phyloP scores from a whole-genome alignment of 2,329 filamentous ascomycete species.

The Orbilia quercus region DNA sequence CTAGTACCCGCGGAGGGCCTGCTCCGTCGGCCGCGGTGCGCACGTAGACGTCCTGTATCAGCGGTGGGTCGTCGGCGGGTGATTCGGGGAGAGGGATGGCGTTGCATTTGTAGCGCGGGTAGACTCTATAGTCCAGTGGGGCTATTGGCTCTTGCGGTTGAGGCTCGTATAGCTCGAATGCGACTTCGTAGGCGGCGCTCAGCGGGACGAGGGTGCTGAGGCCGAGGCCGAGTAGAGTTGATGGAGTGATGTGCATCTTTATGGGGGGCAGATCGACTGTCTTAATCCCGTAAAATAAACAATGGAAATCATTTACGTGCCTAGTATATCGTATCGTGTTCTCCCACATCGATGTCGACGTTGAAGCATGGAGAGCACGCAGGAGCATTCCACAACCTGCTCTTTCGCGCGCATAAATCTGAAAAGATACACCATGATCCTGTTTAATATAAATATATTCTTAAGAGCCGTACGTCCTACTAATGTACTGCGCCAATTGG shows the following conservation, averaged over 20 bases:
- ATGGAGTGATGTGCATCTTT: too few species aligned
- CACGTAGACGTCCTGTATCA: slow-evolving; percentile 17
- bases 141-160: neutral
- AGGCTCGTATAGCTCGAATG: slow-evolving; percentile 12
- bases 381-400: slow-evolving; percentile 6
- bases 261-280: too few species aligned
- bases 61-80: too few species aligned
- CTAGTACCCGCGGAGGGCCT: slow-evolving; percentile 3
- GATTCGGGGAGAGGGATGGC: neutral
- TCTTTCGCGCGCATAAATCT: slow-evolving; percentile 31
- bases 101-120: slow-evolving; percentile 38
- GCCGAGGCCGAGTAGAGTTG: neutral
- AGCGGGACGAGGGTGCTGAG: neutral
- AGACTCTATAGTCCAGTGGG: slow-evolving; percentile 12
- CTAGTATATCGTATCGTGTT: too few species aligned
- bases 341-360: too few species aligned
- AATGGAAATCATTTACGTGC: too few species aligned
- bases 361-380: neutral
- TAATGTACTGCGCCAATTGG: slow-evolving; percentile 47
- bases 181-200: slow-evolving; percentile 27
- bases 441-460: slow-evolving; percentile 22
- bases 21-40: slow-evolving; percentile 5
- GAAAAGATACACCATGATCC: neutral
- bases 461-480: slow-evolving; percentile 3
- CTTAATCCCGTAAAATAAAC: too few species aligned